Evolutionary conservation across 257 asterid genomes (phyloP).

Genomic region (Fraxinus excelsior): DNA sequence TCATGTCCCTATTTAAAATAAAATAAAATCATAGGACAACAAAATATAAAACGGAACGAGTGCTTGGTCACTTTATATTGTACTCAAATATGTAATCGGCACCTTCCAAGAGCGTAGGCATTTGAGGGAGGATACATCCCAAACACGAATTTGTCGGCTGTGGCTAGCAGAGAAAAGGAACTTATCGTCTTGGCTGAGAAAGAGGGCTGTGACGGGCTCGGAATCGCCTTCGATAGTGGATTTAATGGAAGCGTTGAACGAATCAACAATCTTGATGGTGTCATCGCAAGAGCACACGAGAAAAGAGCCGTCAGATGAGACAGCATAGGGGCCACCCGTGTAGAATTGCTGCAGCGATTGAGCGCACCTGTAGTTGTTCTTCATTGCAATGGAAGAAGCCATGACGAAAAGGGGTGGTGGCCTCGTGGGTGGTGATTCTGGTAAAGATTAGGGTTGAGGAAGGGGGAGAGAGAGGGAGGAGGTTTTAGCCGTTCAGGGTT

Average conservation of each 20-base stretch:
- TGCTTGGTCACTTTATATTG: not conserved
- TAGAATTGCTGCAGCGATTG: slow-evolving; percentile 85
- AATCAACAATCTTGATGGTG: slow-evolving; percentile 64
- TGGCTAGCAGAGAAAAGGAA: slow-evolving; percentile 84
- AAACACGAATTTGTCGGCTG: slow-evolving; percentile 89
- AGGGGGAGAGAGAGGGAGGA: too few species aligned
- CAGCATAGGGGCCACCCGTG: slow-evolving; percentile 83
- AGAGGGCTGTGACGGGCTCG: slow-evolving; percentile 76
- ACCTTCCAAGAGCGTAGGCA: slow-evolving; percentile 99
- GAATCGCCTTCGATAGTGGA: slow-evolving; percentile 91
- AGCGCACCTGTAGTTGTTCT: slow-evolving; percentile 66
- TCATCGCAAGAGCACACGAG: slow-evolving; percentile 83
- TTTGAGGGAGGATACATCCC: slow-evolving; percentile 80
- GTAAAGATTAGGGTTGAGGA: not conserved
- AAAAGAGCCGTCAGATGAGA: slow-evolving; percentile 82
- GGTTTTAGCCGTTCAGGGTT: slow-evolving; percentile 23
- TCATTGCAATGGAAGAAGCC: slow-evolving; percentile 50
- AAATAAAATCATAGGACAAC: not conserved
- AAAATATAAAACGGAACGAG: not conserved
- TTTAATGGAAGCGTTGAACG: slow-evolving; percentile 70
- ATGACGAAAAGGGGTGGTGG: slow-evolving; percentile 18
- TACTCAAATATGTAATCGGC: not conserved
- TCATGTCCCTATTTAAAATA: slow-evolving; percentile 69
- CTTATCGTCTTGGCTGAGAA: slow-evolving; percentile 61
- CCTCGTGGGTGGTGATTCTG: not conserved